A percentile compares a stretch with the other conserved stretches of the same genome.
Conservation (phyloP, 140 eudicot species). For the Flaveria floridana region DNA sequence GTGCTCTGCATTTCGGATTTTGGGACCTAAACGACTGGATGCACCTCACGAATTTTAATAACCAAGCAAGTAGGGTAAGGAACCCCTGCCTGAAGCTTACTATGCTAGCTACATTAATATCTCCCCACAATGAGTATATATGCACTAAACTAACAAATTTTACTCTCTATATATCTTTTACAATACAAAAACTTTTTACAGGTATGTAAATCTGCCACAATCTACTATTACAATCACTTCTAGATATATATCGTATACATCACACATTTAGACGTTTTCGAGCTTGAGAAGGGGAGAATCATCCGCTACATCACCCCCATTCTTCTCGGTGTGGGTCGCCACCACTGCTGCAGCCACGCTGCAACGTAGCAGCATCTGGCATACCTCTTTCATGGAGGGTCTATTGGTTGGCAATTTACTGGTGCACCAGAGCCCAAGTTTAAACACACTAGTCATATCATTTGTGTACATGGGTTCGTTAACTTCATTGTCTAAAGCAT, state of each 20-base stretch:
- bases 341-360: slow-evolving; percentile 9
- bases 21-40: too few relatives aligned
- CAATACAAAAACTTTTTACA: background rate
- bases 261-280: slow-evolving; percentile 26
- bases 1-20: too few relatives aligned
- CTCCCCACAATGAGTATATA: too few relatives aligned
- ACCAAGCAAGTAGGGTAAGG: too few relatives aligned
- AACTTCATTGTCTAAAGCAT: slow-evolving; percentile 51
- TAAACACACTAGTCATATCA: slow-evolving; percentile 56
- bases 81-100: too few relatives aligned
- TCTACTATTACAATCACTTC: background rate
- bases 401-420: slow-evolving; percentile 54
- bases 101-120: too few relatives aligned
- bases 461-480: slow-evolving; percentile 44
- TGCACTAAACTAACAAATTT: background rate
- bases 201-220: background rate
- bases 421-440: slow-evolving; percentile 75
- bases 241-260: slow-evolving; percentile 8
- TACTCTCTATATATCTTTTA: background rate
- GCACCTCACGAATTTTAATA: too few relatives aligned
- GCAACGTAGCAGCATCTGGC: slow-evolving; percentile 53
- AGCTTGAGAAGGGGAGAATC: slow-evolving; percentile 56
- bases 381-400: slow-evolving; percentile 71
- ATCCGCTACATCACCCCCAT: slow-evolving; percentile 36
- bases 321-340: slow-evolving; percentile 17